Evolutionary conservation across 345 rosid species (phyloP), one percentile per base, ranked within the genome.

Genomic region (Dovyalis caffra): DNA sequence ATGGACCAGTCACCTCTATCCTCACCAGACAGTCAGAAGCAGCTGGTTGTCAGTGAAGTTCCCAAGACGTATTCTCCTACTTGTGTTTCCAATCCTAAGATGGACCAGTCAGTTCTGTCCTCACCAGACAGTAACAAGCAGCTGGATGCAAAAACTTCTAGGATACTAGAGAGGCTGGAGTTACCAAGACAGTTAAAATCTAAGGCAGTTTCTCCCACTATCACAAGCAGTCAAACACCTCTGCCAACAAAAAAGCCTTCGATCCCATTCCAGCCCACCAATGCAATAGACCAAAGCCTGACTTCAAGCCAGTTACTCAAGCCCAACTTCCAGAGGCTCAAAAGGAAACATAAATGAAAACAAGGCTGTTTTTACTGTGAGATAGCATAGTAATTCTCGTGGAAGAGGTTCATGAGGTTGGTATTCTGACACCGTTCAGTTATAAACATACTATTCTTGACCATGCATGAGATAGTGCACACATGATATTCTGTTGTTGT

Each of bases 91-190:
- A 84, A 89, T 74, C 75, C 81, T 47, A 86, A 77, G 70, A 66
- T 68, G 60, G 82, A 80, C 40, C 77, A 71, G 53, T 69, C 67
- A 58, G 64, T 82, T 74, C 68, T 80, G 33, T 81, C 88, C 37
- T 78, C 88, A 65, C 81, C 88, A 72, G 84, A 79, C 69, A 76
- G 32, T 79, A 83, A 81, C 75, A 85, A 70, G 80, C 87, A 82
- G 68, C 65, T 85, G 34, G 98, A 93, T 78, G 70, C 73, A 33
- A 90, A 83, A 75, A 94, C 93, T 3, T 90, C 87, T 20, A 92
- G 80, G 89, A 90, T 92, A 84, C 78, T 94, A 77, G 98, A 94
- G 85, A 85, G 98, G 69, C 85, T 92, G 38, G 98, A 94, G 81
- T 83, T 77, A 64, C 98, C 97, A 6, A 89, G 83, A 78, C 83